Base-by-base conservation (phyloP, 2,329 filamentous ascomycete genomes). In the Fusarium denticulatum region DNA sequence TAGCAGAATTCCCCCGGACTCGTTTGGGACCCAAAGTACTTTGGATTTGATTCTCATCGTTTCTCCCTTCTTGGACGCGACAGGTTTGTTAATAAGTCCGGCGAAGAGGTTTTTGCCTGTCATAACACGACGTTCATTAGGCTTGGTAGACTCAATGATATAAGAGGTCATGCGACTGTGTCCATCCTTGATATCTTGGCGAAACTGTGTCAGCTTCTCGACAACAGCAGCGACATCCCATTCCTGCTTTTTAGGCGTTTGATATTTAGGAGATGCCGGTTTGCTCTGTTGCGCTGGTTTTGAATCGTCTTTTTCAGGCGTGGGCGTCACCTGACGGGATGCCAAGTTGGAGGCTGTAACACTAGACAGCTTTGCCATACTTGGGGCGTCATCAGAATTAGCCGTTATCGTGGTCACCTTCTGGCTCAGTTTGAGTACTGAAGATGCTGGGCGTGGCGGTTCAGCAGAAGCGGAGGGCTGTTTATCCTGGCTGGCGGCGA, bases 21-120 rank as follows among this genome's bases (percentile, higher is more conserved):
- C 14, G 43, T 18, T 16, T 32, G 14, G 53, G n/a, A 40, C 32
- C 45, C 18, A 24, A 81, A 81, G 69, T 72, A 87, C 86, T 84
- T 89, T 90, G 62, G 85, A 83, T 72, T 85, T 88, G 45, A 88
- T 82, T 71, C 82, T 85, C 80, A 89, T 85, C 7, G 82, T 83
- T 26, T 82, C 81, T 10, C 78, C 79, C 55, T 79, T 80, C 24
- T 80, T 74, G n/a, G 83, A 81, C 6, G 82, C 78, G 1, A 80
- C 78, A 2, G 83, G 79, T 6, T 80, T 76, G 26, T 78, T 79
- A 22, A 80, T 82, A 68, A 89, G 79, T 47, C 81, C 80, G 6
- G 85, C 84, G 73, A 90, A 89, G 67, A 85, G 83, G 64, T 89
- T 87, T 14, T 80, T 78, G 49, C 85, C 84, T 58, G 83, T 82